Evolutionary conservation across 2,329 filamentous ascomycete genomes (phyloP).

Genomic region (Microdochium paspali): DNA sequence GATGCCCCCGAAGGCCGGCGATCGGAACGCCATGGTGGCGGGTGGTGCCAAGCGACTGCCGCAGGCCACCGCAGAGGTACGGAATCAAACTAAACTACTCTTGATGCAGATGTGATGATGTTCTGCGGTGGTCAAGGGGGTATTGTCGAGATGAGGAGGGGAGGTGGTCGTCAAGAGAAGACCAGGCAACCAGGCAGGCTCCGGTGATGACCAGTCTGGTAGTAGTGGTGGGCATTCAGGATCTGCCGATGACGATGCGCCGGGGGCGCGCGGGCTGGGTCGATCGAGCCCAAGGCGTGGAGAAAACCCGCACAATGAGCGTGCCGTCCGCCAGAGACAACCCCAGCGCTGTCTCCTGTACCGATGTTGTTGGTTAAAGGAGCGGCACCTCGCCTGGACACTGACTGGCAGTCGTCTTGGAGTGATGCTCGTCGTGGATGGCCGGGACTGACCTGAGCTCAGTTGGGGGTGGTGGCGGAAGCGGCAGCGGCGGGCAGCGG

Average conservation of each 20-base stretch:
- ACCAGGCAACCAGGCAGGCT: background rate
- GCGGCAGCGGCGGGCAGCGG: background rate
- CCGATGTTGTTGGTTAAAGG: background rate
- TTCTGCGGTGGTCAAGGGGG: too few species aligned
- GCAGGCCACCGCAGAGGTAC: conserved; percentile 1
- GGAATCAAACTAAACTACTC: background rate
- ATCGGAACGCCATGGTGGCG: conserved; percentile 18
- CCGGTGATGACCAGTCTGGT: background rate
- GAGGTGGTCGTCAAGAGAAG: too few species aligned
- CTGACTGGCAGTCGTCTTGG: background rate
- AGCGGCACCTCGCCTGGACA: background rate
- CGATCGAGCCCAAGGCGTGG: too few species aligned
- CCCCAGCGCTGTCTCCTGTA: too few species aligned
- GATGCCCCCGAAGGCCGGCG: conserved; percentile 24
- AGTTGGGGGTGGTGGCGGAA: background rate
- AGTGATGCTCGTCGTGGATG: background rate
- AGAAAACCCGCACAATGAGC: too few species aligned
- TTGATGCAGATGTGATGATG: background rate
- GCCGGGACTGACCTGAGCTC: background rate
- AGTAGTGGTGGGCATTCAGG: background rate
- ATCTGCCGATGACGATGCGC: background rate
- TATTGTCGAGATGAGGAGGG: too few species aligned
- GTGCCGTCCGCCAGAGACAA: too few species aligned
- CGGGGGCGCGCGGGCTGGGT: too few species aligned
- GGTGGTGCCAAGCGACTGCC: background rate